Percentiles rank a stretch among this genome's conserved stretches.
Evolutionary conservation across 2,329 filamentous ascomycete species (phyloP).

Genomic region (Penicillium crustosum): DNA sequence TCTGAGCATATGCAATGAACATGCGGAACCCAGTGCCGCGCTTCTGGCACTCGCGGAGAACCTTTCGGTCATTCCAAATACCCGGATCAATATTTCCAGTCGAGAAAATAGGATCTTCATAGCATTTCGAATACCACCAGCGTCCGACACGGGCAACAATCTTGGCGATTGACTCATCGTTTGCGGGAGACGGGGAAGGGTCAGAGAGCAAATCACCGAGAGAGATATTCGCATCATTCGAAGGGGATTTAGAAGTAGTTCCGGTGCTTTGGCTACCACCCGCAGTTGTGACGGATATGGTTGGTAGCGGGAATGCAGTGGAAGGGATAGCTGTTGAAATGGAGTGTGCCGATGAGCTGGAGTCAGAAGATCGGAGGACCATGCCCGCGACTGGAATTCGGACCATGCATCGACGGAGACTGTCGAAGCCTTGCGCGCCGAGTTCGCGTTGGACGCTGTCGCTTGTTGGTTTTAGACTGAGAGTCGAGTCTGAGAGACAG

Average conservation of each 20-base stretch:
- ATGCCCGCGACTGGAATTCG: constrained; percentile 50
- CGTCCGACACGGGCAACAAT: constrained; percentile 89
- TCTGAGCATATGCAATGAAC: constrained; percentile 86
- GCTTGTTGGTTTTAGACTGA: constrained; percentile 49
- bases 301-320: constrained; percentile 24
- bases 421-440: constrained; percentile 48
- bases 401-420: constrained; percentile 51
- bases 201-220: constrained; percentile 73
- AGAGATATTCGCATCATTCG: constrained; percentile 43
- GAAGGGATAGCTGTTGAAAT: constrained; percentile 30
- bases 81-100: constrained; percentile 54
- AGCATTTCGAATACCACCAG: constrained; percentile 96
- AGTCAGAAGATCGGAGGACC: constrained; percentile 43
- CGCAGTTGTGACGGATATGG: constrained; percentile 25
- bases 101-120: constrained; percentile 66
- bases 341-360: constrained; percentile 40
- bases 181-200: constrained; percentile 64
- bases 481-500: constrained; percentile 41
- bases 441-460: constrained; percentile 50
- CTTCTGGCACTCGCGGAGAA: constrained; percentile 82
- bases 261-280: constrained; percentile 16
- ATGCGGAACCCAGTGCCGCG: constrained; percentile 85
- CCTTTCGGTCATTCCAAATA: constrained; percentile 74
- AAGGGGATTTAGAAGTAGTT: constrained; percentile 30
- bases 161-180: constrained; percentile 83